phyloP scores from a whole-genome alignment of 2,329 filamentous ascomycete species.

The Phialocephala sp. region DNA sequence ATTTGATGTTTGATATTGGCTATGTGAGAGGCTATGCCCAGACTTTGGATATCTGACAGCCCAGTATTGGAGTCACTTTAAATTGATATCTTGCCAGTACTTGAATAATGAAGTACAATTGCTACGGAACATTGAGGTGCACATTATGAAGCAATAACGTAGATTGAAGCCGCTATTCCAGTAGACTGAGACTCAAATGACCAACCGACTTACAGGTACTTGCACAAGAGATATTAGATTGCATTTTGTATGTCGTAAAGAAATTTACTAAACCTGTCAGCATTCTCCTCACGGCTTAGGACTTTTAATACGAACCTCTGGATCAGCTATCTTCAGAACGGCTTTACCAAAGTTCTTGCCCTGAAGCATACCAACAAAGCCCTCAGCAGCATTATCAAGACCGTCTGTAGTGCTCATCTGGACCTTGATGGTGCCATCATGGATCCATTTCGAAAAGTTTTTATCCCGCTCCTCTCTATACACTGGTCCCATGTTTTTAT shows the following conservation, averaged over 20 bases:
- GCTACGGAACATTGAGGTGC: no score
- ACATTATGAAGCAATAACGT: no score
- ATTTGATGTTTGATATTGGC: no score
- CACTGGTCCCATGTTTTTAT: conserved; percentile 65
- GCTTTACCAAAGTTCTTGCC: conserved; percentile 78
- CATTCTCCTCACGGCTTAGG: not conserved
- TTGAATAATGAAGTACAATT: no score
- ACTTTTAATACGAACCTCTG: conserved; percentile 19
- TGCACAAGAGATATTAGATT: not conserved
- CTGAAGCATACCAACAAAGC: conserved; percentile 68
- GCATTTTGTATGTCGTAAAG: not conserved
- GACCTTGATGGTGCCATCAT: conserved; percentile 68
- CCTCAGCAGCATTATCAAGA: conserved; percentile 70
- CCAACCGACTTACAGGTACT: no score
- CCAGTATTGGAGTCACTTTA: no score
- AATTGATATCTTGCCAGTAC: no score
- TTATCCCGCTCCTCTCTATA: conserved; percentile 66
- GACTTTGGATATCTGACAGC: no score
- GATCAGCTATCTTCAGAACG: conserved; percentile 62
- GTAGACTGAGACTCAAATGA: no score
- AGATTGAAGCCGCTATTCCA: no score
- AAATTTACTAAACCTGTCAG: not conserved
- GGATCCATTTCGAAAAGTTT: conserved; percentile 71
- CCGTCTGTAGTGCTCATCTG: conserved; percentile 65
- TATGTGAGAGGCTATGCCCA: no score